These are phyloP conservation scores for Didymella pomorum DNA, from an alignment of 2,329 filamentous ascomycete genomes.

Conservation along the genomic window DNA sequence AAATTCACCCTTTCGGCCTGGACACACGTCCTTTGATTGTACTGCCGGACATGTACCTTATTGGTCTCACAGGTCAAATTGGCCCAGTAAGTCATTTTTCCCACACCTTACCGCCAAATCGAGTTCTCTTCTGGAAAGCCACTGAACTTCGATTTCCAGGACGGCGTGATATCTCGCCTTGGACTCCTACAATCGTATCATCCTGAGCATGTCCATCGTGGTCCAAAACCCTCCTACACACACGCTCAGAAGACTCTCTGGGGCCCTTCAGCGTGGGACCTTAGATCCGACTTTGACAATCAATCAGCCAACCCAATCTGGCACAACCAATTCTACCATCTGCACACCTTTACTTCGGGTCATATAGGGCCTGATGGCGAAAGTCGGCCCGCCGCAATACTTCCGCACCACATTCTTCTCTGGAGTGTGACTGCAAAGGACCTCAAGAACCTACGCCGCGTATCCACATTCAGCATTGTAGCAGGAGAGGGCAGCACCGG, in stretches of 20 bases:
- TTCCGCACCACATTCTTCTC: background rate
- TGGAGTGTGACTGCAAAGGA: background rate
- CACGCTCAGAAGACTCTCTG: background rate
- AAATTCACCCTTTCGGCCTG: background rate
- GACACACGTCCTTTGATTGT: background rate
- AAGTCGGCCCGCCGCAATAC: background rate
- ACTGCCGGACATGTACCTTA: background rate
- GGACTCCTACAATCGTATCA: background rate
- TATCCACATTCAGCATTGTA: background rate
- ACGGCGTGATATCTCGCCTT: slow-evolving; percentile 1
- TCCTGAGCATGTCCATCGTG: background rate
- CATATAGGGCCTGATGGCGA: background rate
- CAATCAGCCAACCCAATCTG: background rate
- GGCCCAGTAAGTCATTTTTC: background rate
- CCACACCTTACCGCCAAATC: too few species aligned
- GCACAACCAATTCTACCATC: background rate
- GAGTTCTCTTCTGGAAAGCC: too few species aligned
- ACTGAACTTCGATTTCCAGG: background rate
- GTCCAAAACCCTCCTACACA: background rate
- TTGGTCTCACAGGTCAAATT: background rate
- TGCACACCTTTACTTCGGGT: background rate
- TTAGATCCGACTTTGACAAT: background rate
- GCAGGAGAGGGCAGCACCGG: background rate
- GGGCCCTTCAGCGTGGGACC: background rate
- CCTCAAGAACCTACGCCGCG: background rate